A percentile compares a stretch with the other conserved stretches of the same genome.
These are phyloP conservation scores for Rhodotorula sp. DNA, from an alignment of 1,284 basidiomycete genomes.

Conservation along the genomic window DNA sequence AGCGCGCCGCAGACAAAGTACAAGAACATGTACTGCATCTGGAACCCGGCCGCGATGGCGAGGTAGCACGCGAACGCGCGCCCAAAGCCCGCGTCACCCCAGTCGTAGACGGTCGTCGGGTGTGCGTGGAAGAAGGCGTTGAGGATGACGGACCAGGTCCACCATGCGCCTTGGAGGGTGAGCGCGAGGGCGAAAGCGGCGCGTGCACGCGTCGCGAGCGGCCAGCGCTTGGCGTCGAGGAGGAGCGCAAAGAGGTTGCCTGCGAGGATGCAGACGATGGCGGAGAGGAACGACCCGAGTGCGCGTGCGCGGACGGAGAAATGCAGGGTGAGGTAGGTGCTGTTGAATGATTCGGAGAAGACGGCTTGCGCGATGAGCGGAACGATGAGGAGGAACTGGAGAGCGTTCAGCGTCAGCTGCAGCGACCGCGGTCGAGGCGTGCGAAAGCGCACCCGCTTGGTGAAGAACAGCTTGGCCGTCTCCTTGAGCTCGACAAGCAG, in stretches of 20 bases:
- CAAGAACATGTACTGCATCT: slow-evolving; percentile 33
- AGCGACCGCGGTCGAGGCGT: background rate
- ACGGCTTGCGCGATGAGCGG: slow-evolving; percentile 35
- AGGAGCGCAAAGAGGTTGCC: slow-evolving; percentile 28
- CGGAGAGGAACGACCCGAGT: slow-evolving; percentile 29
- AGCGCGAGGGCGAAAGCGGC: slow-evolving; percentile 8
- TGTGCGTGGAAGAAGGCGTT: slow-evolving; percentile 13
- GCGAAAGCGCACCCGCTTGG: slow-evolving; percentile 31
- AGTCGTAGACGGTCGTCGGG: slow-evolving; percentile 19
- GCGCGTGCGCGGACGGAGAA: slow-evolving; percentile 33
- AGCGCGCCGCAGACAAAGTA: slow-evolving; percentile 28
- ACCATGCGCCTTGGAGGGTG: slow-evolving; percentile 23
- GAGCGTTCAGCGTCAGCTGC: slow-evolving; percentile 31
- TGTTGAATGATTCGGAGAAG: slow-evolving; percentile 31
- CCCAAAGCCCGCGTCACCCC: slow-evolving; percentile 18
- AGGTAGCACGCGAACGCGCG: slow-evolving; percentile 18
- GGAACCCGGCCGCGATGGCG: background rate
- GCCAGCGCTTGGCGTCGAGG: slow-evolving; percentile 6
- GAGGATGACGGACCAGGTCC: slow-evolving; percentile 29
- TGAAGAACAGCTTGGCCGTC: slow-evolving; percentile 43
- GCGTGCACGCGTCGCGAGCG: slow-evolving; percentile 20
- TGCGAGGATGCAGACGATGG: slow-evolving; percentile 26
- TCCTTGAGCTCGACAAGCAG: slow-evolving; percentile 41
- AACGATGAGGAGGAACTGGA: slow-evolving; percentile 45
- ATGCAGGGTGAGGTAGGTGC: slow-evolving; percentile 29